phyloP scores from a whole-genome alignment of 2,329 filamentous ascomycete genomes.

The Phoma sp. region DNA sequence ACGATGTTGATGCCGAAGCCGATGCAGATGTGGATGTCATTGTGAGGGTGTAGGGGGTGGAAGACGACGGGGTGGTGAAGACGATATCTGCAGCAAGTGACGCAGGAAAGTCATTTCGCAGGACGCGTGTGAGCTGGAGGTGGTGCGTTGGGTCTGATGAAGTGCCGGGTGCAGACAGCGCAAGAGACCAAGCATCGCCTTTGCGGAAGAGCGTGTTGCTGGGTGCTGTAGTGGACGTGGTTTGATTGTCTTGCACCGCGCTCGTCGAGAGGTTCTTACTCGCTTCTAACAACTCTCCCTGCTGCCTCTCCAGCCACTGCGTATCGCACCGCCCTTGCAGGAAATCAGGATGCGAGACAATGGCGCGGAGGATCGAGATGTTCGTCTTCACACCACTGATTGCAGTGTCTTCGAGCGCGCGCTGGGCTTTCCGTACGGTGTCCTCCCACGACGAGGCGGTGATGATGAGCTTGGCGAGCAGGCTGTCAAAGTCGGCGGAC shows the following conservation, averaged over 20 bases:
- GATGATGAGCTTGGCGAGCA: slow-evolving; percentile 67
- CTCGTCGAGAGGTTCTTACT: slow-evolving; percentile 24
- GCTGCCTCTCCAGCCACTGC: slow-evolving; percentile 63
- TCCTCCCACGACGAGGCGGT: slow-evolving; percentile 62
- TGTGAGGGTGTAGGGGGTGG: slow-evolving; percentile 57
- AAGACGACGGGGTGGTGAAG: slow-evolving; percentile 58
- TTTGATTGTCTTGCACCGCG: no score
- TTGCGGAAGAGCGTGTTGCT: slow-evolving; percentile 62
- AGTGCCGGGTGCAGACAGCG: slow-evolving; percentile 48
- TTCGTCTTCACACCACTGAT: slow-evolving; percentile 68
- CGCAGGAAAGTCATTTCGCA: slow-evolving; percentile 67
- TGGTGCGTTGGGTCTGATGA: slow-evolving; percentile 53
- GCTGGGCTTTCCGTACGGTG: slow-evolving; percentile 60
- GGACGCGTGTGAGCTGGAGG: slow-evolving; percentile 61
- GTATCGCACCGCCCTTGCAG: slow-evolving; percentile 59
- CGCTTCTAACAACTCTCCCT: slow-evolving; percentile 51
- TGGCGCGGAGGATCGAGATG: slow-evolving; percentile 61
- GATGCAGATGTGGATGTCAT: slow-evolving; percentile 54
- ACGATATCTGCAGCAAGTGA: slow-evolving; percentile 63
- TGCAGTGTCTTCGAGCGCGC: slow-evolving; percentile 63
- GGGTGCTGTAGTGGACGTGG: no score
- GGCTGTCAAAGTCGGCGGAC: slow-evolving; percentile 64
- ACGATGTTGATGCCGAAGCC: slow-evolving; percentile 49
- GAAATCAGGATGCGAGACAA: slow-evolving; percentile 62
- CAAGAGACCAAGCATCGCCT: slow-evolving; percentile 66